Conservation (phyloP, 805 yeast species). For the Pichia deserticola region DNA sequence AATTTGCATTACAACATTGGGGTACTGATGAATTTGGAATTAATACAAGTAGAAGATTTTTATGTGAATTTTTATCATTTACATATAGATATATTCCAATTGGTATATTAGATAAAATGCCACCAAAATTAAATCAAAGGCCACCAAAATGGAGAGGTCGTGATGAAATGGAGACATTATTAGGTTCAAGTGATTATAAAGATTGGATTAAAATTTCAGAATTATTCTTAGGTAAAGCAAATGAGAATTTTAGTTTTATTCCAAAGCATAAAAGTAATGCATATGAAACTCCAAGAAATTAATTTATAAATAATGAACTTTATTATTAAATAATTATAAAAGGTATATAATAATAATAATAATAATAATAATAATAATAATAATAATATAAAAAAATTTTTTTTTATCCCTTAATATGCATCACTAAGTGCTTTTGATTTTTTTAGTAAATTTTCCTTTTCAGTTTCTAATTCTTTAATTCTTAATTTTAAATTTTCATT, state of each 20-base stretch:
- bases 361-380: not conserved
- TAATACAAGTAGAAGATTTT: slow-evolving; percentile 75
- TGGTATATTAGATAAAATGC: slow-evolving; percentile 82
- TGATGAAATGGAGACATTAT: slow-evolving; percentile 81
- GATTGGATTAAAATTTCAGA: slow-evolving; percentile 97
- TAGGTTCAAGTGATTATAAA: slow-evolving; percentile 75
- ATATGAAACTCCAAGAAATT: slow-evolving; percentile 31
- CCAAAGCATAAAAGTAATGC: slow-evolving; percentile 97
- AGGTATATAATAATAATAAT: not conserved
- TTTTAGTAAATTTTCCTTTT: slow-evolving; percentile 59
- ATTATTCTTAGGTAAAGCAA: slow-evolving; percentile 86
- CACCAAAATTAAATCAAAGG: slow-evolving; percentile 85
- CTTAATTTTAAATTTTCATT: slow-evolving; percentile 34
- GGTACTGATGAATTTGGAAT: slow-evolving; percentile 95
- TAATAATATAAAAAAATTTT: not conserved
- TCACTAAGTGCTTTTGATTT: slow-evolving; percentile 60
- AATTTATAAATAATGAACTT: not conserved
- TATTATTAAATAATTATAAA: not conserved
- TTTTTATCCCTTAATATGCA: slow-evolving; percentile 45
- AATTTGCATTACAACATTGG: slow-evolving; percentile 91
- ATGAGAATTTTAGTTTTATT: slow-evolving; percentile 63
- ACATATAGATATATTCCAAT: slow-evolving; percentile 92
- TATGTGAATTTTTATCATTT: slow-evolving; percentile 92
- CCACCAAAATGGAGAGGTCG: slow-evolving; percentile 93
- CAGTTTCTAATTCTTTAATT: slow-evolving; percentile 53